phyloP scores from a whole-genome alignment of 106 monocot species.

The Cymbidium sinense region DNA sequence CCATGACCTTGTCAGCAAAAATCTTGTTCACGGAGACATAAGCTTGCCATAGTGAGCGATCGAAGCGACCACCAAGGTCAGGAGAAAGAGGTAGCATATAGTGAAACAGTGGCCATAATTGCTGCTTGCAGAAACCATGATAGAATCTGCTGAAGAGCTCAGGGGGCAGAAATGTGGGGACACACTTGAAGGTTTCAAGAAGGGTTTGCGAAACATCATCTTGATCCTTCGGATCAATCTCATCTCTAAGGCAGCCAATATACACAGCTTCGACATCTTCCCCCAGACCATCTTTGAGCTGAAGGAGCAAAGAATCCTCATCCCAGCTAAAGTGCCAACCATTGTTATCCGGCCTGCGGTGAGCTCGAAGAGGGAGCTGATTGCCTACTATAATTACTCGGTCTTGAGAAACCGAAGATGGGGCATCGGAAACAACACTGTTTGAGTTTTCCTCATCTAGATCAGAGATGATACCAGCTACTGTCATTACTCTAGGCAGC shows the following conservation, averaged over 20 bases:
- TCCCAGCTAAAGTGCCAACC: constrained; percentile 54
- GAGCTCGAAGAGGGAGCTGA: constrained; percentile 37
- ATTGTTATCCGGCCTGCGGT: constrained; percentile 18
- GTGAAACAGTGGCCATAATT: constrained; percentile 91
- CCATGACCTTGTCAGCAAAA: constrained; percentile 63
- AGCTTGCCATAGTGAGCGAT: constrained; percentile 46
- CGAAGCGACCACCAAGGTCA: constrained; percentile 33
- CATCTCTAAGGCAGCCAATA: constrained; percentile 52
- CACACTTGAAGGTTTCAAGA: constrained; percentile 57
- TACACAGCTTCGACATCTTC: constrained; percentile 41
- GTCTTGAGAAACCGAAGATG: constrained; percentile 28
- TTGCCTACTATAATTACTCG: constrained; percentile 40
- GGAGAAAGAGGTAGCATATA: constrained; percentile 69
- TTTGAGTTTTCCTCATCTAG: constrained; percentile 33
- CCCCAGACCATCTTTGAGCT: constrained; percentile 45
- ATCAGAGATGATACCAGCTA: constrained; percentile 40
- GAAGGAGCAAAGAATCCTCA: constrained; percentile 43
- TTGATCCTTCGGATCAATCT: constrained; percentile 48
- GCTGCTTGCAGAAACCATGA: constrained; percentile 83
- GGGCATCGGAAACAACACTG: constrained; percentile 15
- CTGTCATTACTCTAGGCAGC: constrained; percentile 44
- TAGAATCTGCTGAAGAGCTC: constrained; percentile 46
- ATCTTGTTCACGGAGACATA: constrained; percentile 68
- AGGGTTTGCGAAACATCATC: constrained; percentile 65
- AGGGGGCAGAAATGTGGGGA: constrained; percentile 56